These are phyloP conservation scores for Elsinoe fawcettii DNA, from an alignment of 2,329 filamentous ascomycete genomes.

Conservation along the genomic window DNA sequence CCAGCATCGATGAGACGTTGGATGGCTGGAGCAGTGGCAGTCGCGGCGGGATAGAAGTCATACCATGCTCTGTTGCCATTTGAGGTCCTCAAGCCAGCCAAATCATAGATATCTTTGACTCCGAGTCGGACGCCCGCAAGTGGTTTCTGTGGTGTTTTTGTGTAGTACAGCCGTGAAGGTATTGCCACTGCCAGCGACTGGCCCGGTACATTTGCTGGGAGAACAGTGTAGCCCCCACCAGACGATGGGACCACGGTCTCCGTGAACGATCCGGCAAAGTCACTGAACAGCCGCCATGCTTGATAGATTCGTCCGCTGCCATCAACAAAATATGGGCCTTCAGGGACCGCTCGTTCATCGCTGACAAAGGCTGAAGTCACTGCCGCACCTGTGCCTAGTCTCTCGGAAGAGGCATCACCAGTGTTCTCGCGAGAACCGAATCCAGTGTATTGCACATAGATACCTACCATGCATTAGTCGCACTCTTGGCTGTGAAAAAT, in stretches of 20 bases:
- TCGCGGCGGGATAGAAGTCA: slow-evolving; percentile 42
- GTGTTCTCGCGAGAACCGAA: slow-evolving; percentile 13
- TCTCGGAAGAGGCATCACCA: slow-evolving; percentile 12
- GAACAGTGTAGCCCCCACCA: slow-evolving; percentile 36
- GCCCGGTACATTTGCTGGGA: slow-evolving; percentile 38
- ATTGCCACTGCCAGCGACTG: slow-evolving; percentile 44
- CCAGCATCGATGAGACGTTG: slow-evolving; percentile 53
- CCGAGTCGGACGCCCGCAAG: slow-evolving; percentile 54
- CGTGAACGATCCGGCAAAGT: slow-evolving; percentile 43
- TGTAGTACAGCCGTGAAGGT: slow-evolving; percentile 54
- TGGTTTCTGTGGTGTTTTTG: slow-evolving; percentile 45
- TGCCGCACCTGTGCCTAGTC: slow-evolving; percentile 3
- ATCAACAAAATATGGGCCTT: slow-evolving; percentile 46
- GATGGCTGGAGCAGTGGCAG: slow-evolving; percentile 43
- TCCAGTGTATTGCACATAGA: slow-evolving; percentile 19
- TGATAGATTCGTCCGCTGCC: slow-evolving; percentile 39
- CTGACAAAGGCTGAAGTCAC: slow-evolving; percentile 19
- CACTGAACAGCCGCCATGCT: slow-evolving; percentile 45
- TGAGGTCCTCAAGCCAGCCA: slow-evolving; percentile 49
- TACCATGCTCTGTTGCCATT: slow-evolving; percentile 54
- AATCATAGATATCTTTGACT: slow-evolving; percentile 56
- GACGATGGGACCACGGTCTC: slow-evolving; percentile 36
- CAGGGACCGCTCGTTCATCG: slow-evolving; percentile 28
- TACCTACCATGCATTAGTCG: not conserved
- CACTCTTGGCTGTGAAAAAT: not conserved